Base-by-base conservation (phyloP, 306 rosid species). In the Hippophae tibetana region DNA sequence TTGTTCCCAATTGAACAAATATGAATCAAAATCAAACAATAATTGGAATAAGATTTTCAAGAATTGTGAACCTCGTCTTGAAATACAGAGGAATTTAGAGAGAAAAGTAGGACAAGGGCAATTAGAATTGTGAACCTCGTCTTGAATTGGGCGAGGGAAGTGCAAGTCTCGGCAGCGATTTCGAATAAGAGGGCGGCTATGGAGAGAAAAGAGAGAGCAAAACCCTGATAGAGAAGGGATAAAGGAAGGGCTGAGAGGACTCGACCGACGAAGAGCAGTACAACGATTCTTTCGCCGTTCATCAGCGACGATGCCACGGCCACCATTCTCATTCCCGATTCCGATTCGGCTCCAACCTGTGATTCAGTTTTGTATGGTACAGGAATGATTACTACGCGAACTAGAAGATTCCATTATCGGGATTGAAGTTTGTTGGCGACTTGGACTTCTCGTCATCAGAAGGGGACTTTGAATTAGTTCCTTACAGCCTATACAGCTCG, bases 281-380 rank as follows among this genome's bases (percentile, higher is more conserved):
- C 88, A 52, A 85, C 88, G 40, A 71, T 59, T 71, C 96, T 78
- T 81, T 92, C 99, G 40, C 99, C 96, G 74, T 76, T 76, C 67
- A 84, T 43, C 62, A 69, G 43, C 58, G 60, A 63, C 48, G 60
- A 63, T 44, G 69, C 75, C 84, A 65, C 52, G 55, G 74, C 45
- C 54, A 63, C 62, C 79, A 60, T 26, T 56, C 18, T 38, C 43
- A 43, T 56, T 53, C 41, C 57, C 23, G 6, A 25, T n/a, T 6
- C n/a, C 48, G 42, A 6, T 31, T 31, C 3, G 38, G 38, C 38
- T 31, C 38, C 38, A 31, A 31, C 38, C 38, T 31, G 38, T 31
- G 38, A 31, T 31, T 31, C 38, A 31, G 38, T 31, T 31, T 31
- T 31, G 38, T 4, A 31, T 31, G 4, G 4, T 31, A 31, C 38